Percentiles rank a stretch among this genome's conserved stretches.
phyloP scores from a whole-genome alignment of 345 rosid genomes.

The Cochlearia excelsa region DNA sequence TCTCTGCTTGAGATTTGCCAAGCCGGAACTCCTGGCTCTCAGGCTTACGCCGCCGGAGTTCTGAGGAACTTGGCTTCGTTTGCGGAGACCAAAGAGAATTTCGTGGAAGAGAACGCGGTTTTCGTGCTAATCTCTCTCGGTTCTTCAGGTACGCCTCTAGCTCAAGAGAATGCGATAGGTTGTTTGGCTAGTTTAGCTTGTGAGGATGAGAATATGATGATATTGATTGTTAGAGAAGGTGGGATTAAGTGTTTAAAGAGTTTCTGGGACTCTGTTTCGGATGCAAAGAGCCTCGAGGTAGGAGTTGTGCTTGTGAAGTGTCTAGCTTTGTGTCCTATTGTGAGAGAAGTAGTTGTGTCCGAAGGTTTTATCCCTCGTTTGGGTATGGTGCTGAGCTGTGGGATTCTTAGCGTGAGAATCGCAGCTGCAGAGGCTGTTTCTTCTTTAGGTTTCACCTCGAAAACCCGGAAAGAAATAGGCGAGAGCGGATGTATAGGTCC shows the following conservation, averaged over 20 bases:
- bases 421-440: conserved; percentile 68
- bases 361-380: conserved; percentile 59
- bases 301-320: conserved; percentile 55
- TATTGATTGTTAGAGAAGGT: conserved; percentile 60
- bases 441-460: conserved; percentile 50
- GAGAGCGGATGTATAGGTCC: conserved; percentile 56
- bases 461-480: conserved; percentile 65
- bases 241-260: conserved; percentile 65
- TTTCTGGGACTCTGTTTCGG: conserved; percentile 69
- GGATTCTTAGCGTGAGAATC: conserved; percentile 61
- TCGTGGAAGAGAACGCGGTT: conserved; percentile 65
- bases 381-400: conserved; percentile 51
- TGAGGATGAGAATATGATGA: conserved; percentile 56
- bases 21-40: conserved; percentile 78
- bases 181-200: conserved; percentile 65
- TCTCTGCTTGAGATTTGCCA: conserved; percentile 76
- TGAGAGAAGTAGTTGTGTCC: conserved; percentile 61
- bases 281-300: conserved; percentile 53
- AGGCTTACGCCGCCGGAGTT: conserved; percentile 80
- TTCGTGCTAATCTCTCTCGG: conserved; percentile 56
- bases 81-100: conserved; percentile 61
- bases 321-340: conserved; percentile 49
- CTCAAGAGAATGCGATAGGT: conserved; percentile 74
- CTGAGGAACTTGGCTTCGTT: conserved; percentile 64
- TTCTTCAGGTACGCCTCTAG: conserved; percentile 65